These are phyloP conservation scores for Russula emetica DNA, from an alignment of 768 basidiomycete genomes.

Conservation along the genomic window DNA sequence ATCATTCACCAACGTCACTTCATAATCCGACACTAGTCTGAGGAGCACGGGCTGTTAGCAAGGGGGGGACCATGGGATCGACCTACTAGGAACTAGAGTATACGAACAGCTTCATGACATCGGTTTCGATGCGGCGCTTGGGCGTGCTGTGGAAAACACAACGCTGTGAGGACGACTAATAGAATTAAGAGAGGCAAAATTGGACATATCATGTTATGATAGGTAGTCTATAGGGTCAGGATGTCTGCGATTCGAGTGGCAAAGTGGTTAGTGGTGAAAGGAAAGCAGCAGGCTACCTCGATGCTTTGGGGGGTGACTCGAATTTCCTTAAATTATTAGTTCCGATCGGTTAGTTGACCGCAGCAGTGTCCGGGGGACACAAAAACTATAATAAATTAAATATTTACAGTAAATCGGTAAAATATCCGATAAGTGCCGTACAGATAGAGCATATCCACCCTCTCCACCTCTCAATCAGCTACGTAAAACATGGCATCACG, in stretches of 20 bases:
- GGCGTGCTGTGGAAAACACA: slow-evolving; percentile 60
- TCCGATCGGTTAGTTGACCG: background rate
- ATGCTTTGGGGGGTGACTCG: background rate
- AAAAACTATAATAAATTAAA: slow-evolving; percentile 1
- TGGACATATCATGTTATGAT: slow-evolving; percentile 56
- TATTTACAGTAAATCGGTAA: slow-evolving; percentile 2
- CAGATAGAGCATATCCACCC: background rate
- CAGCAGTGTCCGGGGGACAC: slow-evolving; percentile 4
- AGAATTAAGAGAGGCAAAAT: background rate
- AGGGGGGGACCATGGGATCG: no score
- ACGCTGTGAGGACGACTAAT: slow-evolving; percentile 32
- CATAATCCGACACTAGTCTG: slow-evolving; percentile 98
- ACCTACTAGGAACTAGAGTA: slow-evolving; percentile 5
- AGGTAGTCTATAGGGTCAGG: slow-evolving; percentile 24
- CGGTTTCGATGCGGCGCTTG: slow-evolving; percentile 95
- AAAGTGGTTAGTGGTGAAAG: slow-evolving; percentile 2
- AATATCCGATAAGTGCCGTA: background rate
- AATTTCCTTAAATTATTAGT: background rate
- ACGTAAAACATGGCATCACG: slow-evolving; percentile 2
- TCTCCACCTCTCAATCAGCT: background rate
- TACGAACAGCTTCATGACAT: slow-evolving; percentile 96
- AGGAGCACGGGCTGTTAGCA: slow-evolving; percentile 6
- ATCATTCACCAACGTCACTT: slow-evolving; percentile 95
- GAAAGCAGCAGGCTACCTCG: background rate
- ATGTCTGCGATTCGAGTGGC: slow-evolving; percentile 8